Evolutionary conservation across 305 asterid genomes (phyloP).

Genomic region (Fraxinus ornus): DNA sequence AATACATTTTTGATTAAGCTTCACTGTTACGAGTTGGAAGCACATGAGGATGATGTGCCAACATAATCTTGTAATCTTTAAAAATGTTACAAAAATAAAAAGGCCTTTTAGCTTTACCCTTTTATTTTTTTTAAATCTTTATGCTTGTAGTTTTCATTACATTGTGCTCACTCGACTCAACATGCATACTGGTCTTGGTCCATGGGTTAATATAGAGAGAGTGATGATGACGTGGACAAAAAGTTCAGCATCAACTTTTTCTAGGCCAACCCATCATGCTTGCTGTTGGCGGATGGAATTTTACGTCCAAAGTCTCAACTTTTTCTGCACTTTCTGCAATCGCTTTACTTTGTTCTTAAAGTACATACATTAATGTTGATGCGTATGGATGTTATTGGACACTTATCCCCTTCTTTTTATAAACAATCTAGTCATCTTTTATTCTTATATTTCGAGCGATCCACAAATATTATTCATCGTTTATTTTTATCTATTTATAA

Average conservation of each 20-base stretch:
- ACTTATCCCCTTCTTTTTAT: not conserved
- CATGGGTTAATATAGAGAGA: slow-evolving; percentile 20
- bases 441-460: too few species aligned
- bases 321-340: slow-evolving; percentile 22
- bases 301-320: not conserved
- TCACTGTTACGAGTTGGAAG: slow-evolving; percentile 6
- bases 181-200: slow-evolving; percentile 31
- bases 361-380: not conserved
- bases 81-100: slow-evolving; percentile 26
- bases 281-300: slow-evolving; percentile 39
- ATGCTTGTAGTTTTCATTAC: slow-evolving; percentile 31
- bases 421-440: too few species aligned
- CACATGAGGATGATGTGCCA: slow-evolving; percentile 31
- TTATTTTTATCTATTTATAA: too few species aligned
- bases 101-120: slow-evolving; percentile 37
- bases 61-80: slow-evolving; percentile 7
- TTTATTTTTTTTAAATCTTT: slow-evolving; percentile 25
- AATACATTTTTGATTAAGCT: not conserved
- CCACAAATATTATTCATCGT: too few species aligned
- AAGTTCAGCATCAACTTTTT: slow-evolving; percentile 38
- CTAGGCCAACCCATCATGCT: not conserved
- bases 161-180: slow-evolving; percentile 19
- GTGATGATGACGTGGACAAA: slow-evolving; percentile 31
- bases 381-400: not conserved
- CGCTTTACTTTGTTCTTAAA: not conserved